Percentiles rank a stretch among this genome's conserved stretches.
Evolutionary conservation across 306 rosid species (phyloP).

Genomic region (Cercis canadensis): DNA sequence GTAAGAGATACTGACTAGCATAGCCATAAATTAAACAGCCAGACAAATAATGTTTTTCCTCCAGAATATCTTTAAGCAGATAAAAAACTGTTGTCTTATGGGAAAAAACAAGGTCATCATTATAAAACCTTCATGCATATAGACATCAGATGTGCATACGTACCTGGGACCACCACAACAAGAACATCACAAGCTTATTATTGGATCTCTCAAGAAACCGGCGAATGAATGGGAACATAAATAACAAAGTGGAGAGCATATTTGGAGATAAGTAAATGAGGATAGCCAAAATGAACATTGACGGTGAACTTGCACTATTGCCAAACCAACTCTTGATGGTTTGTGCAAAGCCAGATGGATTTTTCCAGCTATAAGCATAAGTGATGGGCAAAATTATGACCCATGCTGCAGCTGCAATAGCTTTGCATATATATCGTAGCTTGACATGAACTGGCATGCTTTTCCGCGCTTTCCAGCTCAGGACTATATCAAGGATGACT

Average conservation of each 20-base stretch:
- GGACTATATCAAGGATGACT: conserved; percentile 82
- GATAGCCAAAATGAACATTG: conserved; percentile 87
- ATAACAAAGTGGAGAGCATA: conserved; percentile 76
- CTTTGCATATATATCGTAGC: conserved; percentile 83
- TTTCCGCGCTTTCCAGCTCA: conserved; percentile 91
- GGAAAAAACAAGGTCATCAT: conserved; percentile 7
- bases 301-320: conserved; percentile 80
- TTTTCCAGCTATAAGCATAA: conserved; percentile 83
- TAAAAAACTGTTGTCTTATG: conserved; percentile 16
- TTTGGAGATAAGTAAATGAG: conserved; percentile 87
- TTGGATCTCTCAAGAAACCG: conserved; percentile 80
- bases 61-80: conserved; percentile 30
- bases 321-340: conserved; percentile 93
- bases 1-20: conserved; percentile 1
- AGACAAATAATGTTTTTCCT: conserved; percentile 15
- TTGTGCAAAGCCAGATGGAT: conserved; percentile 84
- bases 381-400: conserved; percentile 89
- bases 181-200: conserved; percentile 55
- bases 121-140: conserved; percentile 4
- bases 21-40: neutral
- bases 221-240: conserved; percentile 82
- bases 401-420: conserved; percentile 77
- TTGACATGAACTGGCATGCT: conserved; percentile 76
- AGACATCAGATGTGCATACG: conserved; percentile 28
- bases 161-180: conserved; percentile 99